phyloP scores from a whole-genome alignment of 306 rosid genomes.

The Medicago ruthenica region DNA sequence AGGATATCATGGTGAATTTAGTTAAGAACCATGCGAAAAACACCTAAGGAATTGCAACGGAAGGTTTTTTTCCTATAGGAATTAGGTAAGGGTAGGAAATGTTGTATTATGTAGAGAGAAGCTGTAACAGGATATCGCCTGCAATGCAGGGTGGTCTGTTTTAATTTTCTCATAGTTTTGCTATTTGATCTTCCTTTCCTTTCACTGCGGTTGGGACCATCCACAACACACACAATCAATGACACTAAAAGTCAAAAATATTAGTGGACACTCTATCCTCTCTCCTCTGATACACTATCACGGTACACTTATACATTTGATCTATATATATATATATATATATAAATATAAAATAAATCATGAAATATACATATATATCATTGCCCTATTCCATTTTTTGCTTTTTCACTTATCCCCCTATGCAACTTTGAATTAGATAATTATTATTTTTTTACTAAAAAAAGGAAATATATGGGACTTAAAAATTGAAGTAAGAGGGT shows the following conservation, averaged over 20 bases:
- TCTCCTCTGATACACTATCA: slow-evolving; percentile 28
- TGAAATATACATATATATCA: neutral
- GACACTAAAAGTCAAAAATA: slow-evolving; percentile 64
- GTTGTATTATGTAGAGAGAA: slow-evolving; percentile 12
- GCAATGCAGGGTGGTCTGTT: slow-evolving; percentile 48
- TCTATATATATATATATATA: neutral
- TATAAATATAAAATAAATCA: neutral
- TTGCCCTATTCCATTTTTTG: too few relatives aligned
- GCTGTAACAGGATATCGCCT: slow-evolving; percentile 37
- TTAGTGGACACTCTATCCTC: slow-evolving; percentile 41
- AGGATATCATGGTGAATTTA: too few relatives aligned
- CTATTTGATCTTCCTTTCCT: slow-evolving; percentile 34
- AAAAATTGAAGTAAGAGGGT: slow-evolving; percentile 2
- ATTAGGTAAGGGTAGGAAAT: slow-evolving; percentile 13
- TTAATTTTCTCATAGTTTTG: slow-evolving; percentile 37
- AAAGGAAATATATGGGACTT: neutral
- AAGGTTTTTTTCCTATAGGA: too few relatives aligned
- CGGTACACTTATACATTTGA: neutral
- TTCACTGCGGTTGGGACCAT: slow-evolving; percentile 57
- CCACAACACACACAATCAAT: slow-evolving; percentile 54
- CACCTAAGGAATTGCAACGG: too few relatives aligned
- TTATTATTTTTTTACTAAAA: neutral
- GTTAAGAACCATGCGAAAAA: too few relatives aligned
- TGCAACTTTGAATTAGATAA: too few relatives aligned
- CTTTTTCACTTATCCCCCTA: too few relatives aligned